Conservation (phyloP, 2,329 filamentous ascomycete genomes). For the Ophiosphaerella narmari region DNA sequence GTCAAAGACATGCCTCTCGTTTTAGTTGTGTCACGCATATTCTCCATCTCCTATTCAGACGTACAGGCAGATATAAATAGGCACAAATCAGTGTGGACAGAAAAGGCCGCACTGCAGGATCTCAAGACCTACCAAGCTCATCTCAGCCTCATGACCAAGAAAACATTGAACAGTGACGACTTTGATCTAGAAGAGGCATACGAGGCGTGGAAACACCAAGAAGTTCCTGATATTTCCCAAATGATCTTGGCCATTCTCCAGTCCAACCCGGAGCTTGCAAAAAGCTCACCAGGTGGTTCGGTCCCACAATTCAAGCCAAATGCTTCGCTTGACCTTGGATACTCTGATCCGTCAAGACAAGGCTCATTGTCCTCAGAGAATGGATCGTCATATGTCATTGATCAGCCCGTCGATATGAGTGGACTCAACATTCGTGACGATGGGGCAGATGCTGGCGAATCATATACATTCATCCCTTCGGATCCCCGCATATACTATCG, state of each 20-base stretch:
- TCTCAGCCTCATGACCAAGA: conserved; percentile 77
- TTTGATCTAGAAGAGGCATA: conserved; percentile 91
- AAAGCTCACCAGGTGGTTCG: conserved; percentile 66
- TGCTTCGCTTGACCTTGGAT: conserved; percentile 47
- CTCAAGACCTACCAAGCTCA: conserved; percentile 92
- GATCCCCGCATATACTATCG: conserved; percentile 84
- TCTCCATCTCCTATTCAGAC: conserved; percentile 76
- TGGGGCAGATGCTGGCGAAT: conserved; percentile 59
- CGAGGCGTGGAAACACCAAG: conserved; percentile 87
- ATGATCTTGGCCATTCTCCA: conserved; percentile 93
- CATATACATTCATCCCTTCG: conserved; percentile 87
- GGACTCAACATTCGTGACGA: conserved; percentile 65
- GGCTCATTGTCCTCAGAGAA: conserved; percentile 51
- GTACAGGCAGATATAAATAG: conserved; percentile 87
- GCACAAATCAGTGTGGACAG: conserved; percentile 82
- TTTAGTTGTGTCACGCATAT: conserved; percentile 82
- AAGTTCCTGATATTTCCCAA: conserved; percentile 82
- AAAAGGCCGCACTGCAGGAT: conserved; percentile 86
- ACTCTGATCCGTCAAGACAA: conserved; percentile 53
- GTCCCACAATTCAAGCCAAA: conserved; percentile 62
- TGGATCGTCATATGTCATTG: conserved; percentile 61
- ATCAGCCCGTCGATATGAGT: conserved; percentile 71
- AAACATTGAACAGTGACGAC: conserved; percentile 78
- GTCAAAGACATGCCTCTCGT: conserved; percentile 97
- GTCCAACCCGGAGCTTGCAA: conserved; percentile 82